Conservation (phyloP, 805 yeast species). For the Danielia oregonensis region DNA sequence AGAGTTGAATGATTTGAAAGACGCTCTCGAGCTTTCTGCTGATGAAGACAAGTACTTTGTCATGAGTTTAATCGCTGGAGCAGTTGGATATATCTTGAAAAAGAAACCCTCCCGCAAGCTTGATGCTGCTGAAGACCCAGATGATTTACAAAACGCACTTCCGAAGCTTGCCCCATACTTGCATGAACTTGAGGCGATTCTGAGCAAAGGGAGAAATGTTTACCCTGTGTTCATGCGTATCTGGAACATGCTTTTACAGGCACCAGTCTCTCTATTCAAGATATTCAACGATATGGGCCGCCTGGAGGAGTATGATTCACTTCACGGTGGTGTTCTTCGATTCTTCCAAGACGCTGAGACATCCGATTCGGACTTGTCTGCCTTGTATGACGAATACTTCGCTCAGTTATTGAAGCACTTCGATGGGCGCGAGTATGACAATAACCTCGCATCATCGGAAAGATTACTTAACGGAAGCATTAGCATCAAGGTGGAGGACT, state of each 20-base stretch:
- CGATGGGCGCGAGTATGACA: conserved; percentile 5
- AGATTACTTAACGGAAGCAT: conserved; percentile 19
- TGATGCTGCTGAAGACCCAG: conserved; percentile 11
- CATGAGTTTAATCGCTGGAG: conserved; percentile 41
- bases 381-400: conserved; percentile 12
- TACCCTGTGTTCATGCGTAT: conserved; percentile 21
- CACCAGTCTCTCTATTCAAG: conserved; percentile 17
- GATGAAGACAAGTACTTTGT: conserved; percentile 22
- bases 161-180: conserved; percentile 23
- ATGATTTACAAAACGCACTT: conserved; percentile 14
- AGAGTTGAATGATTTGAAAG: conserved; percentile 28
- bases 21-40: conserved; percentile 23
- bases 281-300: conserved; percentile 23
- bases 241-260: conserved; percentile 23
- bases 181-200: conserved; percentile 18
- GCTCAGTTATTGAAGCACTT: conserved; percentile 7
- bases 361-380: conserved; percentile 3
- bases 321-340: conserved; percentile 21
- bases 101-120: conserved; percentile 19
- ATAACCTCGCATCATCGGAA: conserved; percentile 2
- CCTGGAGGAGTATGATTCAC: conserved; percentile 23
- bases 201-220: conserved; percentile 17
- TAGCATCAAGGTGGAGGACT: conserved; percentile 21
- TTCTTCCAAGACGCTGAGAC: conserved; percentile 16
- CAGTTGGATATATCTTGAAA: conserved; percentile 25